Evolutionary conservation across 2,329 filamentous ascomycete species (phyloP).

Genomic region (Dothidotthia symphoricarpi): DNA sequence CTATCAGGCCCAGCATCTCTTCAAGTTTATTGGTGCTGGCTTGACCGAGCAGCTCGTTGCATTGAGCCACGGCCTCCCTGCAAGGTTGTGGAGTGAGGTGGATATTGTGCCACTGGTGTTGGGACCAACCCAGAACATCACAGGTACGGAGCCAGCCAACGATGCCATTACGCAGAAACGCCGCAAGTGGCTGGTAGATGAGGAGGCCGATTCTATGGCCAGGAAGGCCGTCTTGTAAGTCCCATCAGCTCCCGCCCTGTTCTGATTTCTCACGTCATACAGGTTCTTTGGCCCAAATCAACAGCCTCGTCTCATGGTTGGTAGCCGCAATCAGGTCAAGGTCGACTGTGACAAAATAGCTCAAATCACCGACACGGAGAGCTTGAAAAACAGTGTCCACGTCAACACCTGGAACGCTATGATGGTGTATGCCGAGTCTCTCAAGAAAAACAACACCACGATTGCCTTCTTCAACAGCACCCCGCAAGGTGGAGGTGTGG

Average conservation of each 20-base stretch:
- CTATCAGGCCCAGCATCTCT: conserved; percentile 65
- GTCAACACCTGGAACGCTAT: conserved; percentile 64
- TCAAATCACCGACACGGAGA: conserved; percentile 56
- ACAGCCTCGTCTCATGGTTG: conserved; percentile 65
- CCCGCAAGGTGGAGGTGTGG: conserved; percentile 79
- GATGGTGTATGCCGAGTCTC: conserved; percentile 60
- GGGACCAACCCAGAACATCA: conserved; percentile 14
- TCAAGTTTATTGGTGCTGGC: conserved; percentile 75
- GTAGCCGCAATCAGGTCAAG: conserved; percentile 66
- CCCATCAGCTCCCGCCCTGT: not conserved
- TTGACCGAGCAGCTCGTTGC: conserved; percentile 60
- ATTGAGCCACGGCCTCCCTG: conserved; percentile 64
- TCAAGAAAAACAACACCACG: conserved; percentile 64
- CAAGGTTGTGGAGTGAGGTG: conserved; percentile 71
- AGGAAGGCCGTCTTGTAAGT: conserved; percentile 72
- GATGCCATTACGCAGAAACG: conserved; percentile 43
- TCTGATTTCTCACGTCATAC: not conserved
- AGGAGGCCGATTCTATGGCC: conserved; percentile 78
- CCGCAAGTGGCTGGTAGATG: conserved; percentile 57
- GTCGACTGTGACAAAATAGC: conserved; percentile 67
- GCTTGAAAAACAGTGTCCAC: conserved; percentile 62
- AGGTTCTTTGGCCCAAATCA: conserved; percentile 67
- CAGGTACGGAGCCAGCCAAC: conserved; percentile 37
- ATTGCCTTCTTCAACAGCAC: conserved; percentile 79
- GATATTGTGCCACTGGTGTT: conserved; percentile 73